These are phyloP conservation scores for Cicer yamashitae DNA, from an alignment of 306 rosid genomes.

Conservation along the genomic window DNA sequence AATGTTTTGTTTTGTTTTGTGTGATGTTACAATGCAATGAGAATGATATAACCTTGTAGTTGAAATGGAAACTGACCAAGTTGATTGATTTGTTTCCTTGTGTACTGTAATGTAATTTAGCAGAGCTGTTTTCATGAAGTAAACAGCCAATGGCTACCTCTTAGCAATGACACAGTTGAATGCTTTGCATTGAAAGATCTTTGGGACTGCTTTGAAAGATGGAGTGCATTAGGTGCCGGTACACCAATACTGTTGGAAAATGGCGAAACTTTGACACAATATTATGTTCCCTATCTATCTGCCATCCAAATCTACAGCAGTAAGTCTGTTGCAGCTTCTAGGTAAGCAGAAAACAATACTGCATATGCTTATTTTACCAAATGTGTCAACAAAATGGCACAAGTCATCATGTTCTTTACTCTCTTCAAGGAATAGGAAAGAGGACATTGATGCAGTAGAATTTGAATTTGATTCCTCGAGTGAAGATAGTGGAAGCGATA, in stretches of 20 bases:
- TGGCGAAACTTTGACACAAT: conserved; percentile 57
- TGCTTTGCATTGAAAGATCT: conserved; percentile 67
- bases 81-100: conserved; percentile 3
- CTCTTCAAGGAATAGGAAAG: conserved; percentile 49
- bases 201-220: conserved; percentile 70
- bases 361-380: neutral
- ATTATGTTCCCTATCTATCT: conserved; percentile 70
- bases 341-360: conserved; percentile 48
- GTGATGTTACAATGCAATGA: neutral
- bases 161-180: conserved; percentile 53
- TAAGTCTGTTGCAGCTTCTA: conserved; percentile 56
- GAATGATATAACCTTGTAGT: neutral
- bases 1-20: neutral
- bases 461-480: conserved; percentile 68
- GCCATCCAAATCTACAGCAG: conserved; percentile 66
- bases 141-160: conserved; percentile 61
- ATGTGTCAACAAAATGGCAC: conserved; percentile 5
- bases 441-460: conserved; percentile 51
- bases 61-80: neutral
- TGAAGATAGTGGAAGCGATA: conserved; percentile 70
- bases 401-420: conserved; percentile 8
- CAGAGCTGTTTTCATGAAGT: conserved; percentile 62
- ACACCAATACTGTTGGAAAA: conserved; percentile 54
- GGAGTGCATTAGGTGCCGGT: conserved; percentile 84
- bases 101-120: conserved; percentile 19